Base-by-base conservation (phyloP, 2,329 filamentous ascomycete genomes). In the Coniochaeta sp. region DNA sequence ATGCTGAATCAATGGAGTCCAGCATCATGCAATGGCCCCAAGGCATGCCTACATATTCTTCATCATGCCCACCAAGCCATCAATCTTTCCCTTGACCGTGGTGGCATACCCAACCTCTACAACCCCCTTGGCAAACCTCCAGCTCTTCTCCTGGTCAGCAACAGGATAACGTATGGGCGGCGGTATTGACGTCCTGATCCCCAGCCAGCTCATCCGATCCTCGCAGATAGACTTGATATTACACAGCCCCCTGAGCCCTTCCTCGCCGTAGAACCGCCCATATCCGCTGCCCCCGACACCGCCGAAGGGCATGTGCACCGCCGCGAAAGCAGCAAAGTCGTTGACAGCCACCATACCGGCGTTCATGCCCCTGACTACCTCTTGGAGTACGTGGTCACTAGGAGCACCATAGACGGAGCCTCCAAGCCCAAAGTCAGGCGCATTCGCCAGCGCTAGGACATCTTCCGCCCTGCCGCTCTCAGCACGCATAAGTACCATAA, bases 291-390 rank as follows among this genome's bases (percentile, higher is more conserved):
- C 93, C 61, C 85, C 86, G n/a, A 90, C 86, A 59, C 93, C 95
- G 40, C 95, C 95, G 74, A 99, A 99, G 0, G 95, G 95, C 43
- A 99, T 77, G 74, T 96, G 92, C 8, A 96, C 93, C 58, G 93
- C 91, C 71, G 99, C 99, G 73, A 87, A 97, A 31, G 87, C 89
- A 22, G 88, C 95, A 70, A 99, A 99, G 76, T 99, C 95, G 72
- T 99, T 99, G 66, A 99, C 85, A 26, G 91, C 87, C 0, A 98
- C 90, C 89, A 96, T 97, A 52, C 95, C 95, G 0, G 89, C 87
- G 63, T 88, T 85, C 58, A 97, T 81, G 26, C 85, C 84, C 22
- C 75, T 75, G 1, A 93, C 85, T 31, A 96, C 85, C 17, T 77
- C 77, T 17, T 81, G 74, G 1, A 96, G 78, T 57, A 85, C 81